These are phyloP conservation scores for Amylostereum areolatum DNA, from an alignment of 1,284 basidiomycete species.

Conservation along the genomic window DNA sequence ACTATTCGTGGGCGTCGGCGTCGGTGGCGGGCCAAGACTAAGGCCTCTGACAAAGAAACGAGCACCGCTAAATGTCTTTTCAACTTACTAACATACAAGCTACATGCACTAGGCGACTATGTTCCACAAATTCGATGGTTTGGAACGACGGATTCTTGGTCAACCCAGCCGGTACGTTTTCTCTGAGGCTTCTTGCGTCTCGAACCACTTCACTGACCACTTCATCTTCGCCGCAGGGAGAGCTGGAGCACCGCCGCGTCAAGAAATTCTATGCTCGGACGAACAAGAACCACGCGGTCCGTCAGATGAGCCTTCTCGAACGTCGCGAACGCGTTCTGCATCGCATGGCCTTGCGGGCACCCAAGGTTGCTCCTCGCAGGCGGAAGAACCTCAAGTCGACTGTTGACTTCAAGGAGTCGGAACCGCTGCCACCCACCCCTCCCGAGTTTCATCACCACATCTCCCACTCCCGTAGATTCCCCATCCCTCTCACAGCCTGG, in stretches of 20 bases:
- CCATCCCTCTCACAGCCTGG: constrained; percentile 12
- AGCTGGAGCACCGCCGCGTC: constrained; percentile 14
- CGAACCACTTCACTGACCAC: background rate
- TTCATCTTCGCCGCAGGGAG: constrained; percentile 10
- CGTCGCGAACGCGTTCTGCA: constrained; percentile 3
- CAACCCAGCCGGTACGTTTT: constrained; percentile 19
- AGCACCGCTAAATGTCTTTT: constrained; percentile 3
- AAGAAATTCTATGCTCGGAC: constrained; percentile 14
- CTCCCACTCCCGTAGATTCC: constrained; percentile 8
- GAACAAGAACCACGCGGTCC: constrained; percentile 7
- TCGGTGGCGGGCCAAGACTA: background rate
- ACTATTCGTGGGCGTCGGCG: constrained; percentile 3
- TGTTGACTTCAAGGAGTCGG: background rate
- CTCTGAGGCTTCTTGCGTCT: background rate
- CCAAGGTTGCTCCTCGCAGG: background rate
- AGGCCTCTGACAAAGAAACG: background rate
- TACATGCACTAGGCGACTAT: constrained; percentile 19
- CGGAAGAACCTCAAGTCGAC: background rate
- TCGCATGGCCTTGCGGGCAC: background rate
- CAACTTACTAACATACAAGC: constrained; percentile 18
- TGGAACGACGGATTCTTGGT: constrained; percentile 17
- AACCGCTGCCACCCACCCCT: constrained; percentile 4
- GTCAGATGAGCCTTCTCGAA: constrained; percentile 15
- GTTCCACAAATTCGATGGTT: constrained; percentile 8
- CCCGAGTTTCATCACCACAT: constrained; percentile 14